phyloP scores from a whole-genome alignment of 345 rosid genomes.

The Euclidium syriacum region DNA sequence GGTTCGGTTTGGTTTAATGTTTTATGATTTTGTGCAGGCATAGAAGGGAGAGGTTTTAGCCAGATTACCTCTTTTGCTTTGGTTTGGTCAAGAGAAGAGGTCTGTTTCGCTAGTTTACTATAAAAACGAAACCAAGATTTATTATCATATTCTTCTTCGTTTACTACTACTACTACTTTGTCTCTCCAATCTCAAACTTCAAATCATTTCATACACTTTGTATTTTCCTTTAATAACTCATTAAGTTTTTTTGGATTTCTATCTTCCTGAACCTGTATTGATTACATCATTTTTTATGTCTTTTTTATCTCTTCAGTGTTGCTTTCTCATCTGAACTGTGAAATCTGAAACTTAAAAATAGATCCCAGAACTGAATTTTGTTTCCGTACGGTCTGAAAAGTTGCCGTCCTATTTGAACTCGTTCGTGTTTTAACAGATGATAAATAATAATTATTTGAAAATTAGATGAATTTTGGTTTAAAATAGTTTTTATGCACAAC shows the following conservation, averaged over 20 bases:
- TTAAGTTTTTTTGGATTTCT: neutral
- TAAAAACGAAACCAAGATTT: constrained; percentile 1
- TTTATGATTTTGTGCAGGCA: no score
- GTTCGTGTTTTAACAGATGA: no score
- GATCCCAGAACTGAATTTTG: no score
- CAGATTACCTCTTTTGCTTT: constrained; percentile 2
- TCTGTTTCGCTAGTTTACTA: constrained; percentile 15
- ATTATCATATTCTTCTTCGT: constrained; percentile 18
- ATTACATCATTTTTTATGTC: neutral
- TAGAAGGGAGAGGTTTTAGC: constrained; percentile 14
- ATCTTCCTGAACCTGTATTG: neutral
- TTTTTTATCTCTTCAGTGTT: neutral
- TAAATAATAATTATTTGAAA: no score
- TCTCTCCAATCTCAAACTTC: constrained; percentile 4
- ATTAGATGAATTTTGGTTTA: no score
- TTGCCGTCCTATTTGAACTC: no score
- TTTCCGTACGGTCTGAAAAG: no score
- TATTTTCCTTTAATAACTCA: constrained; percentile 2
- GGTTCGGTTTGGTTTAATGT: no score
- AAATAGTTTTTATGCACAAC: no score
- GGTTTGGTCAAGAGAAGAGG: constrained; percentile 1
- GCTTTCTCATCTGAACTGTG: no score
- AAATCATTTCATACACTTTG: neutral
- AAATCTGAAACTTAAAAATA: no score
- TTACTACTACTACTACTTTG: no score